Base-by-base conservation (phyloP, 1,284 basidiomycete species). In the Fistulina hepatica region DNA sequence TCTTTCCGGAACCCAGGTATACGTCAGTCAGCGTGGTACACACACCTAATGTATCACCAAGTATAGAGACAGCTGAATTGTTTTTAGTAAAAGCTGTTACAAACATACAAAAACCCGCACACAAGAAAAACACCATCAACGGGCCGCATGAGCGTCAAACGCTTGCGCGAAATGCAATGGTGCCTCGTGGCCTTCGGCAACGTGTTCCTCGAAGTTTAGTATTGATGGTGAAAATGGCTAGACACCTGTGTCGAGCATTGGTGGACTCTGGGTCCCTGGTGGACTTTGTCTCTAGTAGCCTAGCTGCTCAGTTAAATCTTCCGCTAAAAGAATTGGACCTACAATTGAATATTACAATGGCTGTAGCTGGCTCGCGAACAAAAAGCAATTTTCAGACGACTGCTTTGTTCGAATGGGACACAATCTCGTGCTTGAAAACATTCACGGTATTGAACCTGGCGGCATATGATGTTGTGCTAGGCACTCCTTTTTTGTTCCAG, bases 401-500 rank as follows among this genome's bases (percentile, higher is more conserved):
- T 25, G 24, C n/a, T 9, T 9, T 9, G 9, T 25, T 25, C 24
- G n/a, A 25, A n/a, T 25, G n/a, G 9, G 9, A 25, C 9, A 25
- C 24, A 25, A 25, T 25, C n/a, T 9, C 9, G 9, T 25, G 24
- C n/a, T n/a, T 9, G 24, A 9, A n/a, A 25, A 15, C 13, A 13
- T 53, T 56, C 16, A 41, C 55, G 20, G 38, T 57, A 1, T 35
- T 38, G 0, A 57, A 56, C 26, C 5, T 56, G 1, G 34, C 49
- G 2, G 44, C 28, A 4, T 56, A 57, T 19, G 49, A 57, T n/a
- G 3, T 56, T 1, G 49, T 57, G 1, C 39, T 57, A 0, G 48
- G 51, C 1, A 55, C 51, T 0, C 55, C 49, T 0, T 57, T 53
- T 26, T 8, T 57, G 4, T 56, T 44, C 10, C 51, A 54, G 11